A percentile compares a stretch with the other conserved stretches of the same genome.
phyloP scores from a whole-genome alignment of 306 rosid species.

The Amphicarpaea edgeworthii region DNA sequence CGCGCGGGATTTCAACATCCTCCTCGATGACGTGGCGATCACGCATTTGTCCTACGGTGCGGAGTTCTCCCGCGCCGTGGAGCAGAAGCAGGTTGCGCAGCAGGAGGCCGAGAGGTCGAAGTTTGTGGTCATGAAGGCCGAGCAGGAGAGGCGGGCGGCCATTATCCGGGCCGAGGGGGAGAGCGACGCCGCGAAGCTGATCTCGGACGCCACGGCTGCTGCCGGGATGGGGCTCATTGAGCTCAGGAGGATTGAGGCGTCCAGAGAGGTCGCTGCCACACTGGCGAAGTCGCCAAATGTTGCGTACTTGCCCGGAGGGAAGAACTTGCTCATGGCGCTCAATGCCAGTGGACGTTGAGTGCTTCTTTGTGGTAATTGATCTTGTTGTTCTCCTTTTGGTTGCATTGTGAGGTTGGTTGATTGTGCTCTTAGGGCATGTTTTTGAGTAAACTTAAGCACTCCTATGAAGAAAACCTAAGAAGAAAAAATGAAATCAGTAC shows the following conservation, averaged over 20 bases:
- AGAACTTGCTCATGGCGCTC: constrained; percentile 76
- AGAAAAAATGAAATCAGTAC: no score
- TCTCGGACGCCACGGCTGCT: constrained; percentile 77
- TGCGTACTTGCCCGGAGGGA: constrained; percentile 69
- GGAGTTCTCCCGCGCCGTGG: constrained; percentile 87
- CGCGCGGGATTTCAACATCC: constrained; percentile 85
- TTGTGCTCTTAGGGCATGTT: no score
- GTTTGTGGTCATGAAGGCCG: constrained; percentile 91
- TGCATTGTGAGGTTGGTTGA: neutral
- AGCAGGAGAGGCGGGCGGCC: constrained; percentile 92
- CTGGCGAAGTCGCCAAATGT: constrained; percentile 88
- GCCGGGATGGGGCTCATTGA: constrained; percentile 83
- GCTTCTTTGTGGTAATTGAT: no score
- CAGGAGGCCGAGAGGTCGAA: constrained; percentile 97
- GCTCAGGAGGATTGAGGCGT: constrained; percentile 89
- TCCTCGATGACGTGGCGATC: constrained; percentile 87
- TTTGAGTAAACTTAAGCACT: no score
- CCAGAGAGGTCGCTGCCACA: constrained; percentile 82
- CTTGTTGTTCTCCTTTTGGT: no score
- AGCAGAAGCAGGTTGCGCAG: constrained; percentile 97
- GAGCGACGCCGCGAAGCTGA: constrained; percentile 88
- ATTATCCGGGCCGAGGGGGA: constrained; percentile 94
- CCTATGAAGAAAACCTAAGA: no score
- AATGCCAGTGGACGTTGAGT: constrained; percentile 39
- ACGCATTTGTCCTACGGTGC: constrained; percentile 80